These are phyloP conservation scores for Agapanthus africanus DNA, from an alignment of 106 monocot genomes.

Conservation along the genomic window DNA sequence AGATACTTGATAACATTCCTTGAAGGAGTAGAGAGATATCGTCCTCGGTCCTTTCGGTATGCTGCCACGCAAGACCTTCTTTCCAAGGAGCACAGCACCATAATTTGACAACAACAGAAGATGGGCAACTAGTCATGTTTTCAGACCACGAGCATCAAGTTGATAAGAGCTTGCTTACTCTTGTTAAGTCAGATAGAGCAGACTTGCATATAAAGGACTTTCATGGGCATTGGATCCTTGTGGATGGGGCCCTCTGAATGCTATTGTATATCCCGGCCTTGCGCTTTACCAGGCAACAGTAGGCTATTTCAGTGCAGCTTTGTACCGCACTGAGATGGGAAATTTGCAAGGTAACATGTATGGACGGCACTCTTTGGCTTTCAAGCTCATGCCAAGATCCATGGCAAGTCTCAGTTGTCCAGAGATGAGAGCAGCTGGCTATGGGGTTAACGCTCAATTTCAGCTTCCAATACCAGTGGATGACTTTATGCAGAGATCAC, in stretches of 20 bases:
- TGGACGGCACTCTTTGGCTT: constrained; percentile 75
- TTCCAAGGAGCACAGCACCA: constrained; percentile 62
- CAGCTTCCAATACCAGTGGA: constrained; percentile 71
- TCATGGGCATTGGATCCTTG: constrained; percentile 81
- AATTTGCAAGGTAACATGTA: constrained; percentile 62
- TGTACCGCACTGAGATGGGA: constrained; percentile 46
- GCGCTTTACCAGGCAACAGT: constrained; percentile 91
- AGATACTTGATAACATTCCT: constrained; percentile 82
- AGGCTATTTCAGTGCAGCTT: constrained; percentile 73
- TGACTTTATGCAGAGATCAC: constrained; percentile 90
- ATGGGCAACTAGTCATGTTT: constrained; percentile 58
- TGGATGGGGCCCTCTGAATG: constrained; percentile 79
- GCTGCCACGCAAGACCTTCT: constrained; percentile 86
- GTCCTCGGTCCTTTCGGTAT: constrained; percentile 87
- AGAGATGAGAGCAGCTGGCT: constrained; percentile 88
- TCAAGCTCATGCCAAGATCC: constrained; percentile 90
- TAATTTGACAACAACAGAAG: constrained; percentile 43
- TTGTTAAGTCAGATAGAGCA: constrained; percentile 68
- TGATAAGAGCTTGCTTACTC: constrained; percentile 82
- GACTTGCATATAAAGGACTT: constrained; percentile 85
- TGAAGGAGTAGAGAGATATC: constrained; percentile 71
- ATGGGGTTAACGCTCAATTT: constrained; percentile 86
- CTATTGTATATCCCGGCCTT: constrained; percentile 77
- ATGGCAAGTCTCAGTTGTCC: constrained; percentile 78
- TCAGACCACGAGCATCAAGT: constrained; percentile 69